Evolutionary conservation across 139 green algal species (phyloP).

Genomic region (Eudorina sp.): DNA sequence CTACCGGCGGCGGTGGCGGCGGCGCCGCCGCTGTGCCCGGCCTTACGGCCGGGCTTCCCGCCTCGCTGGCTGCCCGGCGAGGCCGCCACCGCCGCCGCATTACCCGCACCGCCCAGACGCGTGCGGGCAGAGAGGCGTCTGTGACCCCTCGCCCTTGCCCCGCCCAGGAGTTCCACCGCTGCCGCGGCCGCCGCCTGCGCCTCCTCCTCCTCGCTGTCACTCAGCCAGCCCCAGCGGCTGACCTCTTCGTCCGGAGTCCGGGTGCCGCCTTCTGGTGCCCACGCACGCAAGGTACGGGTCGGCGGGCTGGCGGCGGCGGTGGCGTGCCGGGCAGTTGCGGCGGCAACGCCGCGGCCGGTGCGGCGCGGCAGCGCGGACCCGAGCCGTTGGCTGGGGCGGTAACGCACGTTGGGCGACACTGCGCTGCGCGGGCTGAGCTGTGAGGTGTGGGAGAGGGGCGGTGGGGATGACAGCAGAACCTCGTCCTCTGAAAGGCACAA

Average conservation of each 20-base stretch:
- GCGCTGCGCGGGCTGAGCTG: neutral
- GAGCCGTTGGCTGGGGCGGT: neutral
- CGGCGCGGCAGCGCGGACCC: neutral
- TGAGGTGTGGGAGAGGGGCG: neutral
- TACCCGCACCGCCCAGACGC: no score
- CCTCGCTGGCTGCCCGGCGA: neutral
- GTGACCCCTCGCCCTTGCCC: no score
- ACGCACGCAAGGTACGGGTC: neutral
- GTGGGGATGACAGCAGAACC: neutral
- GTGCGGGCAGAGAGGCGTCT: no score
- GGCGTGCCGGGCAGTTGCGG: neutral
- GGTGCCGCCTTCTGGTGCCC: no score
- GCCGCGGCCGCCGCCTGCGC: neutral
- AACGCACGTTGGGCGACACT: neutral
- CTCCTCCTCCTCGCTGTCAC: neutral
- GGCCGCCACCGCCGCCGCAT: neutral
- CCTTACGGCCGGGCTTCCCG: neutral
- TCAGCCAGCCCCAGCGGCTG: conserved; percentile 24
- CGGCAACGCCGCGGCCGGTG: neutral
- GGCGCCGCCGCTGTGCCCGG: neutral
- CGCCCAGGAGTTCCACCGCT: no score
- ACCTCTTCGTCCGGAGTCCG: neutral
- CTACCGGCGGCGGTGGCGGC: neutral
- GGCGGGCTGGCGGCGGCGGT: neutral
- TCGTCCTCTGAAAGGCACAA: neutral